These are phyloP conservation scores for Arthromyces matolae DNA, from an alignment of 768 basidiomycete genomes.

Conservation along the genomic window DNA sequence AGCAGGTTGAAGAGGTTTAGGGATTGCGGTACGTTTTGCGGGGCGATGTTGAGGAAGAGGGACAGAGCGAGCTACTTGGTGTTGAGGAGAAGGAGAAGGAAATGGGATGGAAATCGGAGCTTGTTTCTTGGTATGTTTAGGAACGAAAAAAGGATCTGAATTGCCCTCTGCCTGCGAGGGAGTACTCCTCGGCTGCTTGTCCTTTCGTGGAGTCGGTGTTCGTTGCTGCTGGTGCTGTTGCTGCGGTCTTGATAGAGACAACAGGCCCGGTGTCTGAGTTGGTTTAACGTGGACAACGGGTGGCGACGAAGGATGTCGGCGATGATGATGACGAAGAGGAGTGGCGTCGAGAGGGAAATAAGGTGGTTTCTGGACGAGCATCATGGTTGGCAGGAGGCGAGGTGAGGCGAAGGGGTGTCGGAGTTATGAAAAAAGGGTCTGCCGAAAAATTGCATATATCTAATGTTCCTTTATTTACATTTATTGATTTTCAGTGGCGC, in stretches of 20 bases:
- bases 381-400: slow-evolving; percentile 32
- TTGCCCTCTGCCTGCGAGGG: slow-evolving; percentile 69
- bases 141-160: slow-evolving; percentile 24
- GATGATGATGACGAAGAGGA: slow-evolving; percentile 45
- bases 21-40: slow-evolving; percentile 17
- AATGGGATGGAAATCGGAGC: slow-evolving; percentile 14
- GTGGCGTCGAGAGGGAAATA: slow-evolving; percentile 26
- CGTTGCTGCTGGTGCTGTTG: slow-evolving; percentile 35
- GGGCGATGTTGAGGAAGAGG: slow-evolving; percentile 39
- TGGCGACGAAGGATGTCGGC: slow-evolving; percentile 68
- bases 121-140: not conserved
- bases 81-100: slow-evolving; percentile 16
- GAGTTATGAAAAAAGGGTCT: slow-evolving; percentile 14
- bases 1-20: slow-evolving; percentile 13
- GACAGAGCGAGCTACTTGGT: slow-evolving; percentile 45
- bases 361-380: slow-evolving; percentile 46
- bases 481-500: slow-evolving; percentile 24
- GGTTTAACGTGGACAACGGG: slow-evolving; percentile 66
- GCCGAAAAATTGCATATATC: slow-evolving; percentile 9
- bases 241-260: slow-evolving; percentile 55
- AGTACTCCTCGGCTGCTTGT: too few relatives aligned
- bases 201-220: too few relatives aligned
- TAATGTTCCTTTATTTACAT: slow-evolving; percentile 20
- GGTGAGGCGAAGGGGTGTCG: slow-evolving; percentile 9
- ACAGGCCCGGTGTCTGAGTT: slow-evolving; percentile 68